Evolutionary conservation across 768 basidiomycete genomes (phyloP).

Genomic region (Kwoniella europaea): DNA sequence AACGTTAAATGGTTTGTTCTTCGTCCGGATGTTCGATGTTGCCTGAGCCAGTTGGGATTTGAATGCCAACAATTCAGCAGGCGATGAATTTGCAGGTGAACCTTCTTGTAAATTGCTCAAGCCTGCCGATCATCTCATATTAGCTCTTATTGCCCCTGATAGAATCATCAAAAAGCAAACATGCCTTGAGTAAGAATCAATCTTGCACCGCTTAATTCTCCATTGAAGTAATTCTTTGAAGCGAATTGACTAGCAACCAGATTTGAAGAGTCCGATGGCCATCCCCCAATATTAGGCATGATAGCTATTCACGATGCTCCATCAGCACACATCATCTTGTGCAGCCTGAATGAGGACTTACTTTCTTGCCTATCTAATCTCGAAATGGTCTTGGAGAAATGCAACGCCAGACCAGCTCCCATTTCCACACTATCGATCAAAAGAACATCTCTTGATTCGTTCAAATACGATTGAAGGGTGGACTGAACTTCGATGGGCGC

Average conservation of each 20-base stretch:
- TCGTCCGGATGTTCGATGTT: constrained; percentile 70
- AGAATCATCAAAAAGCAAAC: neutral
- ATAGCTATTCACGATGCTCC: constrained; percentile 36
- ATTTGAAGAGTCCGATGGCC: constrained; percentile 81
- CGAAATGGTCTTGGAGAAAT: constrained; percentile 80
- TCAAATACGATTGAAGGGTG: constrained; percentile 90
- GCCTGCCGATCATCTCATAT: constrained; percentile 58
- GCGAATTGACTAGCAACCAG: constrained; percentile 82
- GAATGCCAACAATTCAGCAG: constrained; percentile 69
- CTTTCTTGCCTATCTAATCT: constrained; percentile 72
- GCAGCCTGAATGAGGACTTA: constrained; percentile 47
- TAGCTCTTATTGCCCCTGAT: neutral
- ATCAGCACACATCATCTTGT: neutral
- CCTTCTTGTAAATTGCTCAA: constrained; percentile 68
- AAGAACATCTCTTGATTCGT: constrained; percentile 71
- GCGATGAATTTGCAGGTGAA: constrained; percentile 68
- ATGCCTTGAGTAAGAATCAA: constrained; percentile 43
- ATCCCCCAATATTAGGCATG: constrained; percentile 60
- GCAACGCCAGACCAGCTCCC: constrained; percentile 85
- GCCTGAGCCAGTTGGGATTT: constrained; percentile 71
- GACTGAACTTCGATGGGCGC: constrained; percentile 92
- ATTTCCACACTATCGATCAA: constrained; percentile 81
- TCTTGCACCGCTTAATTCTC: constrained; percentile 77
- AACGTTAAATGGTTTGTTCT: constrained; percentile 74
- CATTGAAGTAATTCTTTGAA: constrained; percentile 85